Evolutionary conservation across 257 asterid genomes (phyloP).

Genomic region (Mitragyna speciosa): DNA sequence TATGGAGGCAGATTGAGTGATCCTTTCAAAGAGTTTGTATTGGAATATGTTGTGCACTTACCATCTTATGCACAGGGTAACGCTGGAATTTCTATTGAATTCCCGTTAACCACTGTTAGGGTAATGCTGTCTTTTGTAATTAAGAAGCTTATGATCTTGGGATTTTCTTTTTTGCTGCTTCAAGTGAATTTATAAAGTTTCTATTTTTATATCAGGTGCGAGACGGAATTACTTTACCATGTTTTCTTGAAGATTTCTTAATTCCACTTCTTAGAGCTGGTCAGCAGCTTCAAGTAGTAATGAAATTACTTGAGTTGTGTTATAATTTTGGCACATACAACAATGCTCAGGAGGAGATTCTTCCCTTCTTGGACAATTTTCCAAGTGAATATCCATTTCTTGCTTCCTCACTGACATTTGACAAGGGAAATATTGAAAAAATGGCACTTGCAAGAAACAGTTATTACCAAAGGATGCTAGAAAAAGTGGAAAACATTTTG

Average conservation of each 20-base stretch:
- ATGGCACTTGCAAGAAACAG: conserved; percentile 59
- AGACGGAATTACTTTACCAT: conserved; percentile 77
- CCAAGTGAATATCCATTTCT: conserved; percentile 52
- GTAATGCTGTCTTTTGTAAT: conserved; percentile 46
- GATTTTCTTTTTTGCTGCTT: conserved; percentile 20
- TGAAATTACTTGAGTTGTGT: conserved; percentile 76
- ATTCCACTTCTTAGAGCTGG: conserved; percentile 90
- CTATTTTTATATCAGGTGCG: conserved; percentile 56
- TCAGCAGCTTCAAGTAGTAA: conserved; percentile 92
- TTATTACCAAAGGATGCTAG: conserved; percentile 71
- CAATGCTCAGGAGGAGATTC: conserved; percentile 51
- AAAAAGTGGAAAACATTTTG: conserved; percentile 54
- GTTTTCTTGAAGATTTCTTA: conserved; percentile 75
- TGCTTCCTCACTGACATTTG: conserved; percentile 67
- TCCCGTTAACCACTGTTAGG: conserved; percentile 64
- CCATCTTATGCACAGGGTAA: conserved; percentile 34
- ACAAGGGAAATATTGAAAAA: conserved; percentile 60
- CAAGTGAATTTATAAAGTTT: conserved; percentile 27
- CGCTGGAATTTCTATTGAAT: conserved; percentile 40
- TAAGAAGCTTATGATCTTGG: conserved; percentile 21
- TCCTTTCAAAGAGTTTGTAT: conserved; percentile 78
- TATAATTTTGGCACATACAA: conserved; percentile 47
- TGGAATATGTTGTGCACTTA: conserved; percentile 48
- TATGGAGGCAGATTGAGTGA: conserved; percentile 78
- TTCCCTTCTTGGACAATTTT: conserved; percentile 59